phyloP scores from a whole-genome alignment of 768 basidiomycete species.

The Termitomyces sp. region DNA sequence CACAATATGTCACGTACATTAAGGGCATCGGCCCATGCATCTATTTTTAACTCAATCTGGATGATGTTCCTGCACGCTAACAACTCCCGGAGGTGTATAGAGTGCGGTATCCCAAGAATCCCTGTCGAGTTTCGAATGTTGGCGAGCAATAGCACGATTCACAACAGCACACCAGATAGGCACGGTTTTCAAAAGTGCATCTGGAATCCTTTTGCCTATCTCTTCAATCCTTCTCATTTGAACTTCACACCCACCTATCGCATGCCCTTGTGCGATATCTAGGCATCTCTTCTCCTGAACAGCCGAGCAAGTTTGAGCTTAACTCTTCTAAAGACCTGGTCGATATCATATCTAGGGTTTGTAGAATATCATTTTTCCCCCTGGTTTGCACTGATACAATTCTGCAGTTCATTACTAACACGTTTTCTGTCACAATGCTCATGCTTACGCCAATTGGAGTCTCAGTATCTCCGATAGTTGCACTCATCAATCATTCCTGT shows the following conservation, averaged over 20 bases:
- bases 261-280: constrained; percentile 73
- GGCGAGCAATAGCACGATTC: constrained; percentile 53
- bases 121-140: constrained; percentile 20
- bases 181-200: constrained; percentile 88
- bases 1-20: constrained; percentile 39
- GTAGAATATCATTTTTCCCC: constrained; percentile 13
- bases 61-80: constrained; percentile 69
- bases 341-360: constrained; percentile 65
- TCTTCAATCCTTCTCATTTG: constrained; percentile 40
- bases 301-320: constrained; percentile 54
- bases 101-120: constrained; percentile 49
- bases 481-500: constrained; percentile 86
- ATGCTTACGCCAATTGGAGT: constrained; percentile 78
- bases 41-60: constrained; percentile 67
- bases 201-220: constrained; percentile 86
- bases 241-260: constrained; percentile 64
- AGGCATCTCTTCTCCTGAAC: constrained; percentile 49
- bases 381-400: neutral
- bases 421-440: constrained; percentile 79
- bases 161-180: constrained; percentile 94
- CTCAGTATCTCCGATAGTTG: constrained; percentile 73
- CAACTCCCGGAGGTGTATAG: constrained; percentile 65
- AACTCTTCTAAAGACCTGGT: constrained; percentile 57
- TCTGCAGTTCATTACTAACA: constrained; percentile 84
- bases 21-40: constrained; percentile 64